phyloP scores from a whole-genome alignment of 2,329 filamentous ascomycete genomes.

The Alternaria novae-zelandiae region DNA sequence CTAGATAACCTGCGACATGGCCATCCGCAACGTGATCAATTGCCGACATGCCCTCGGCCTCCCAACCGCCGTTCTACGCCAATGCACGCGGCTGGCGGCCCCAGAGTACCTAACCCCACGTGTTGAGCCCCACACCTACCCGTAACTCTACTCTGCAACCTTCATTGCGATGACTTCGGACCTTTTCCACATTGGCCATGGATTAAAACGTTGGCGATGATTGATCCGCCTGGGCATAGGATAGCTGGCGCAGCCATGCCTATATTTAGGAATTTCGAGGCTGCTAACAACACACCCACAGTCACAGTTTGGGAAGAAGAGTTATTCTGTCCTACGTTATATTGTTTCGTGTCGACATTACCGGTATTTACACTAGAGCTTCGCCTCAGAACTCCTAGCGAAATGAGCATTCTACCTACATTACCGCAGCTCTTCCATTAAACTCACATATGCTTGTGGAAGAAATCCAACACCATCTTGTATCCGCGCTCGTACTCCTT shows the following conservation, averaged over 20 bases:
- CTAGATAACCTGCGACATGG: constrained; percentile 20
- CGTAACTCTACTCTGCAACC: constrained; percentile 13
- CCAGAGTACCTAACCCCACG: constrained; percentile 9
- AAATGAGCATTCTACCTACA: constrained; percentile 19
- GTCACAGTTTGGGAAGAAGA: not conserved
- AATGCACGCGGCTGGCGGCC: constrained; percentile 16
- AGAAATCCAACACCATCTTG: constrained; percentile 57
- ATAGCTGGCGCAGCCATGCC: not conserved
- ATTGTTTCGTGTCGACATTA: not conserved
- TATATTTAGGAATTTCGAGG: not conserved
- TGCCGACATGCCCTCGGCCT: constrained; percentile 34
- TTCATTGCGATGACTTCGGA: not conserved
- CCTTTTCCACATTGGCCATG: not conserved
- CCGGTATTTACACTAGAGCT: constrained; percentile 12
- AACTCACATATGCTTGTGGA: constrained; percentile 60
- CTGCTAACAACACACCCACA: not conserved
- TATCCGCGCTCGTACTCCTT: constrained; percentile 59
- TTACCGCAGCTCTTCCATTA: not conserved
- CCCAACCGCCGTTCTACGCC: not conserved
- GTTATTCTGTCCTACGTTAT: not conserved
- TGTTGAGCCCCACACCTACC: constrained; percentile 28
- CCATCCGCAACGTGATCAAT: constrained; percentile 32
- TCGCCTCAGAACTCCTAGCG: constrained; percentile 24
- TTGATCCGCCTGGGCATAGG: not conserved
- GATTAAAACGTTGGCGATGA: not conserved